phyloP scores from a whole-genome alignment of 78 protist genomes.

The Dictyostelium firmibasis region DNA sequence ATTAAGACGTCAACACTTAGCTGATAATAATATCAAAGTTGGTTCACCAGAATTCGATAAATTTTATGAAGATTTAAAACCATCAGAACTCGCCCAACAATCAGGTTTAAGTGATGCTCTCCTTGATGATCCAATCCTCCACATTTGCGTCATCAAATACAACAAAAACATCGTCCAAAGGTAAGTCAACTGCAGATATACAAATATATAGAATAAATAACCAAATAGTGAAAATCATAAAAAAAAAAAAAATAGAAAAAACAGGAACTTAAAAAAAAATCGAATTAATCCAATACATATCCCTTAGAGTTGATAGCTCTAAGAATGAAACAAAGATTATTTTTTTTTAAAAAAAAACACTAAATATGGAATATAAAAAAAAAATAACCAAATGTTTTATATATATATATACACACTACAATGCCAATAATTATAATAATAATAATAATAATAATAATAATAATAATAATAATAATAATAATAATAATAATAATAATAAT shows the following conservation, averaged over 20 bases:
- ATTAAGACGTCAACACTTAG: conserved; percentile 31
- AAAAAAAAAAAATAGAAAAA: background rate
- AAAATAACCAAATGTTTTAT: no score
- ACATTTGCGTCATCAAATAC: conserved; percentile 71
- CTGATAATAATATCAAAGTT: background rate
- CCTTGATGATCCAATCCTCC: conserved; percentile 75
- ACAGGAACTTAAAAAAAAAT: no score
- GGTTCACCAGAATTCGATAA: conserved; percentile 73
- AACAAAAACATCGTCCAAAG: conserved; percentile 62
- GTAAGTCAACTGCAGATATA: no score
- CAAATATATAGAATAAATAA: background rate
- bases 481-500: background rate
- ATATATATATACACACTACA: no score
- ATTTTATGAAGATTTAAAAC: conserved; percentile 19
- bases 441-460: background rate
- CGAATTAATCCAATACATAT: no score
- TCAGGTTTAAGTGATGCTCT: conserved; percentile 66
- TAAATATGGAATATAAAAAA: no score
- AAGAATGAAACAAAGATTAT: no score
- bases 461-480: background rate
- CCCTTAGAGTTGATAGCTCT: no score
- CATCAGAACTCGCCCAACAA: conserved; percentile 20
- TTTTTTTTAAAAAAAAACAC: no score
- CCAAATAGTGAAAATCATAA: background rate
- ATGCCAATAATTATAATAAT: background rate